Conservation (phyloP, 441 rosid genomes). For the Sinapis alba region DNA sequence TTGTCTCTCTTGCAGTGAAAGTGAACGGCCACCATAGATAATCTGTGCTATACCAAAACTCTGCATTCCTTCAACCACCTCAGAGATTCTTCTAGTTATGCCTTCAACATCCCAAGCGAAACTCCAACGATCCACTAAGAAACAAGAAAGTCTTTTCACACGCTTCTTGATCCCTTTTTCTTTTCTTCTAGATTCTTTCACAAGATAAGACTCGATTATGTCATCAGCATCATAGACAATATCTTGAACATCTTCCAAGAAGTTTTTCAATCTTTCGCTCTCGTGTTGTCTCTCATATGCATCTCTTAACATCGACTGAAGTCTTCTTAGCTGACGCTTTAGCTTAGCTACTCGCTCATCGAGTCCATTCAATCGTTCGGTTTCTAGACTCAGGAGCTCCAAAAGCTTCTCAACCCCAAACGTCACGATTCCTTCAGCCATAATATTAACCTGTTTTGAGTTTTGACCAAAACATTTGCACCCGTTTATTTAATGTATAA, state of each 20-base stretch:
- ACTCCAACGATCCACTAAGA: neutral
- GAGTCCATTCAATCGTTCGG: neutral
- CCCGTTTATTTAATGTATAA: too few relatives aligned
- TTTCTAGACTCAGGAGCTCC: slow-evolving; percentile 33
- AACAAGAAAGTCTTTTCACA: neutral
- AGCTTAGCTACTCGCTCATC: slow-evolving; percentile 21
- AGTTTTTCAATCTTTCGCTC: slow-evolving; percentile 21
- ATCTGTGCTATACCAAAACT: neutral
- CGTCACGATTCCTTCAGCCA: slow-evolving; percentile 34
- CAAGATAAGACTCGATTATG: slow-evolving; percentile 17
- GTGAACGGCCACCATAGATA: neutral
- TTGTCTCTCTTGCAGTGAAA: neutral
- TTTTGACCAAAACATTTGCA: too few relatives aligned
- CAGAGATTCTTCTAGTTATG: neutral
- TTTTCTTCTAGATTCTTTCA: slow-evolving; percentile 2
- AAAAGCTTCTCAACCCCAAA: slow-evolving; percentile 34
- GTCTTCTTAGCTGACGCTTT: slow-evolving; percentile 24
- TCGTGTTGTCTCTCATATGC: slow-evolving; percentile 33
- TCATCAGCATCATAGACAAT: slow-evolving; percentile 41
- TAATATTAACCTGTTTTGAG: neutral
- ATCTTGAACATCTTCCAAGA: slow-evolving; percentile 35
- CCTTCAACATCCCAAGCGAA: neutral
- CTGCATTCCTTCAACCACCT: neutral
- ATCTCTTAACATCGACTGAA: slow-evolving; percentile 38
- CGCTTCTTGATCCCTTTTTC: slow-evolving; percentile 6